Conservation (phyloP, 148 eudicot genomes). For the Nepenthes gracilis region DNA sequence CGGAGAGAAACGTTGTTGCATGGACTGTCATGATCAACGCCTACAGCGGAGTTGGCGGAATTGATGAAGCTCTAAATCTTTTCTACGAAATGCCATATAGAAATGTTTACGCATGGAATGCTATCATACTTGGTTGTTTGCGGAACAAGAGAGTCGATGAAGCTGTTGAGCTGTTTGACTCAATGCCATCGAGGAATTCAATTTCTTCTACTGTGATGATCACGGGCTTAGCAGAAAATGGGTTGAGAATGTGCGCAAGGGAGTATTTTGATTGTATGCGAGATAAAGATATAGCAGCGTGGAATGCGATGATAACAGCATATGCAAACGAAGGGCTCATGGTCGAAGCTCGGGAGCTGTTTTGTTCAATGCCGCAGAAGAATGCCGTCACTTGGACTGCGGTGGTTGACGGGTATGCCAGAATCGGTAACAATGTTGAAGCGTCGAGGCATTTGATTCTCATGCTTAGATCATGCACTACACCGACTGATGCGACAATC, state of each 20-base stretch:
- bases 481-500: slow-evolving; percentile 20
- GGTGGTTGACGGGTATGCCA: not conserved
- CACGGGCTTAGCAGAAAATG: slow-evolving; percentile 18
- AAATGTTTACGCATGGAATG: slow-evolving; percentile 32
- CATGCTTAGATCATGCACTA: slow-evolving; percentile 18
- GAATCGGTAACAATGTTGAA: slow-evolving; percentile 7
- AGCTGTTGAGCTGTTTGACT: slow-evolving; percentile 19
- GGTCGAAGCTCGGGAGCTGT: not conserved
- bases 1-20: slow-evolving; percentile 15
- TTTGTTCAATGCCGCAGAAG: not conserved
- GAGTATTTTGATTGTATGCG: not conserved
- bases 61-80: slow-evolving; percentile 21
- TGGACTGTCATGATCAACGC: slow-evolving; percentile 18
- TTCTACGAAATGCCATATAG: slow-evolving; percentile 24
- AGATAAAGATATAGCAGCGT: not conserved
- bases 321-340: not conserved
- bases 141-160: slow-evolving; percentile 10
- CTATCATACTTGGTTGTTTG: slow-evolving; percentile 18
- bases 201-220: slow-evolving; percentile 30
- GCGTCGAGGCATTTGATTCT: slow-evolving; percentile 12
- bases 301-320: not conserved
- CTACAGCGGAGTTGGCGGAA: slow-evolving; percentile 8
- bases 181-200: slow-evolving; percentile 12
- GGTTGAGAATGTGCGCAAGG: not conserved
- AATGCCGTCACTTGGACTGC: not conserved